Evolutionary conservation across 306 rosid genomes (phyloP).

Genomic region (Rubus idaeus): DNA sequence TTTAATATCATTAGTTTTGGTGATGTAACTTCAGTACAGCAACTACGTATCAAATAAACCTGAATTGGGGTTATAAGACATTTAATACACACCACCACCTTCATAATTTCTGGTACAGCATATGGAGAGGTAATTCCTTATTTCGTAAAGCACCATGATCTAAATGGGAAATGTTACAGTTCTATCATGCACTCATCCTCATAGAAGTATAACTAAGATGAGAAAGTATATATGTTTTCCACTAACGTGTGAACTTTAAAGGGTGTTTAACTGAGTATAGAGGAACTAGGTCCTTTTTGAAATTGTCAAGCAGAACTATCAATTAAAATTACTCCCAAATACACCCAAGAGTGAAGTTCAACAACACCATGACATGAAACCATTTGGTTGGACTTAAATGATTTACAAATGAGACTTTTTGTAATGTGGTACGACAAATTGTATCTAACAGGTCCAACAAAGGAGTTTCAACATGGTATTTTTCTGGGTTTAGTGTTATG

Average conservation of each 20-base stretch:
- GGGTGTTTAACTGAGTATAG: background rate
- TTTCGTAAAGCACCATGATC: background rate
- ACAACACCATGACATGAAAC: background rate
- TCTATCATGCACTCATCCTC: background rate
- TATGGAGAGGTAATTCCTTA: background rate
- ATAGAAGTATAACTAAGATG: background rate
- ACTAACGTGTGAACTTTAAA: background rate
- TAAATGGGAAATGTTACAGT: background rate
- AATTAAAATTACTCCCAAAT: background rate
- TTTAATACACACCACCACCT: background rate
- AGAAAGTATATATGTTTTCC: background rate
- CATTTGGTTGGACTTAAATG: background rate
- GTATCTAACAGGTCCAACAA: background rate
- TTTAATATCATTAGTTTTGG: background rate
- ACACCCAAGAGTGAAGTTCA: background rate
- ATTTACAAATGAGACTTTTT: background rate
- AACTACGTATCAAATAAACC: background rate
- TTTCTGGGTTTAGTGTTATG: background rate
- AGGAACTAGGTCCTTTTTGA: background rate
- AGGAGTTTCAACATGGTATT: background rate
- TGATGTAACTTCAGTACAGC: background rate
- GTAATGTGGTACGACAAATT: background rate
- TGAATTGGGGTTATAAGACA: background rate
- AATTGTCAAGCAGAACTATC: background rate
- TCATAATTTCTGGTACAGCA: background rate